Evolutionary conservation across 371 early-diverging fungal species (phyloP).

Genomic region (Neoconidiobolus thromboides): DNA sequence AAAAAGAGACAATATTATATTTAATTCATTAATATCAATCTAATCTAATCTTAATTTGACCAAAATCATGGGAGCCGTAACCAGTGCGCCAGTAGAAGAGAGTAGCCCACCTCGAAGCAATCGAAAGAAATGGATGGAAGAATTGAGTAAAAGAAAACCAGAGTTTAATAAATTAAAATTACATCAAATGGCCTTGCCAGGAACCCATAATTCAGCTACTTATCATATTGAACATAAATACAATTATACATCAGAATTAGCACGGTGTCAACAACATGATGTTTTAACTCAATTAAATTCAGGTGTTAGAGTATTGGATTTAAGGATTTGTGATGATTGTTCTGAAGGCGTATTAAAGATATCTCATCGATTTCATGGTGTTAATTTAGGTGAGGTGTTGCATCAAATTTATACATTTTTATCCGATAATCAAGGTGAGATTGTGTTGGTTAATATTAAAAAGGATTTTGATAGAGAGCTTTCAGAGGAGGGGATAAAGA

Average conservation of each 20-base stretch:
- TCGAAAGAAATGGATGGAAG: conserved; percentile 3
- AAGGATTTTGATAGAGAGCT: conserved; percentile 6
- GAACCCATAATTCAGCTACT: conserved; percentile 5
- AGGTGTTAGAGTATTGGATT: conserved; percentile 1
- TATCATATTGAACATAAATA: not conserved
- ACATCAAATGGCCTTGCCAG: conserved; percentile 2
- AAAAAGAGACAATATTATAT: not conserved
- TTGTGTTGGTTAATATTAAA: conserved; percentile 1
- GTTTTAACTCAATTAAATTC: not conserved
- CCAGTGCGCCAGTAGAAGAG: not conserved
- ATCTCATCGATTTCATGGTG: not conserved
- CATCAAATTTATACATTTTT: conserved; percentile 3
- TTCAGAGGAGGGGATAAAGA: not conserved
- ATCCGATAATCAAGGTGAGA: conserved; percentile 1
- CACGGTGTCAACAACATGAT: conserved; percentile 3
- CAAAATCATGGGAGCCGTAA: not conserved
- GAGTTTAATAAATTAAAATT: conserved; percentile 1
- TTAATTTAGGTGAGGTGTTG: conserved; percentile 1
- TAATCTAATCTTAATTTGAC: too few relatives aligned
- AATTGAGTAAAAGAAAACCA: not conserved
- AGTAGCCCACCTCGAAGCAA: not conserved
- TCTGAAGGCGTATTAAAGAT: not conserved
- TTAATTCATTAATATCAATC: too few relatives aligned
- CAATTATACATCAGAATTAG: not conserved
- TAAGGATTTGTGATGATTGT: conserved; percentile 3